A percentile compares a stretch with the other conserved stretches of the same genome.
These are phyloP conservation scores for Hortaea sp. DNA, from an alignment of 2,329 filamentous ascomycete species.

Conservation along the genomic window DNA sequence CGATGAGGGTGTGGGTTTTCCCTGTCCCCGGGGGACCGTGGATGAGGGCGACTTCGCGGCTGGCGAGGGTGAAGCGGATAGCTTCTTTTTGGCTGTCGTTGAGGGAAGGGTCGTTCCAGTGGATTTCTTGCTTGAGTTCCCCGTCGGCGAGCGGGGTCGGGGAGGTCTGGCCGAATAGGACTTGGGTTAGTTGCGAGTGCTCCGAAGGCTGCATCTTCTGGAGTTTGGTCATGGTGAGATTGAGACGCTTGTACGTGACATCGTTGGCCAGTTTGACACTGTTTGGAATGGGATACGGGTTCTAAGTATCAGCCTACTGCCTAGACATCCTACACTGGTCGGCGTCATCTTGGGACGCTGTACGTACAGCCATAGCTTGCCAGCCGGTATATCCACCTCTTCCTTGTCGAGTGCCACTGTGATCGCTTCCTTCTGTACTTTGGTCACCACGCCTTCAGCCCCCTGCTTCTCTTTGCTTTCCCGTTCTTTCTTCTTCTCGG, in stretches of 20 bases:
- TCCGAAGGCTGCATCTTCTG: slow-evolving; percentile 46
- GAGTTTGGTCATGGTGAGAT: slow-evolving; percentile 52
- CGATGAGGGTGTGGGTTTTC: slow-evolving; percentile 93
- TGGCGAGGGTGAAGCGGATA: slow-evolving; percentile 71
- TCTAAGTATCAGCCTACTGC: slow-evolving; percentile 23
- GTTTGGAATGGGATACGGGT: slow-evolving; percentile 5
- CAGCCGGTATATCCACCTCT: slow-evolving; percentile 42
- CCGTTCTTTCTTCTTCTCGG: slow-evolving; percentile 62
- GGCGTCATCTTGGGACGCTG: slow-evolving; percentile 6
- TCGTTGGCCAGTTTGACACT: slow-evolving; percentile 59
- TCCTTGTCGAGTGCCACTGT: slow-evolving; percentile 62
- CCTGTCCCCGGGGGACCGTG: slow-evolving; percentile 94
- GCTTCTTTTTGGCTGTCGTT: slow-evolving; percentile 56
- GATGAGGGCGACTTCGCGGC: slow-evolving; percentile 74
- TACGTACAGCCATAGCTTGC: slow-evolving; percentile 54
- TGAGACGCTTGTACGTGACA: slow-evolving; percentile 56
- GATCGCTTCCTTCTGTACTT: slow-evolving; percentile 48
- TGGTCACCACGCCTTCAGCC: slow-evolving; percentile 59
- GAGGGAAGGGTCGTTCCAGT: slow-evolving; percentile 46
- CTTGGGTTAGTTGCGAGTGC: slow-evolving; percentile 48
- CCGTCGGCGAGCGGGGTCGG: slow-evolving; percentile 38
- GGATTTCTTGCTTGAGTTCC: slow-evolving; percentile 35
- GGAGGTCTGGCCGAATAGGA: slow-evolving; percentile 50
- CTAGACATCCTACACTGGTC: background rate
- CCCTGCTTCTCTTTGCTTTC: slow-evolving; percentile 60